Conservation (phyloP, 2,329 filamentous ascomycete species). For the Fonsecaea erecta region DNA sequence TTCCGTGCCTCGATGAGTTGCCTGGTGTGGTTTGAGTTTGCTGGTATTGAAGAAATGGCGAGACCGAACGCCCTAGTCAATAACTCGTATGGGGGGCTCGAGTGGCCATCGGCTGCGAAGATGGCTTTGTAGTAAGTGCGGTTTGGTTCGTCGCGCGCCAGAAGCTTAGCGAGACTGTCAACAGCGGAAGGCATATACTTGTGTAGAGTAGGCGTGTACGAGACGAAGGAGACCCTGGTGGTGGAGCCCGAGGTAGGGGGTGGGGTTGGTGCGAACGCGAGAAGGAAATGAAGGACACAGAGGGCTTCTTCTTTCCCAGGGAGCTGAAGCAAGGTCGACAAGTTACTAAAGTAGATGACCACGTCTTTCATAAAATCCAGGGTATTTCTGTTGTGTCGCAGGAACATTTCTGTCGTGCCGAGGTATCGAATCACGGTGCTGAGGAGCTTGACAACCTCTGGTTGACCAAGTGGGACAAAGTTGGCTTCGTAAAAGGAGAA, state of each 20-base stretch:
- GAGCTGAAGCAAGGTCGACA: constrained; percentile 78
- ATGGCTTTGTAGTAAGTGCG: constrained; percentile 80
- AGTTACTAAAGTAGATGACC: constrained; percentile 86
- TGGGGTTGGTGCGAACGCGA: constrained; percentile 85
- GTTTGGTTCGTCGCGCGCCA: constrained; percentile 93
- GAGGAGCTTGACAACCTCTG: constrained; percentile 79
- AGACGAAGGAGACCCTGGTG: constrained; percentile 72
- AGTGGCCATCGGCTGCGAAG: constrained; percentile 72
- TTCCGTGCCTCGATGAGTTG: constrained; percentile 81
- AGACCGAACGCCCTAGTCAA: constrained; percentile 86
- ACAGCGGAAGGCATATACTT: constrained; percentile 88
- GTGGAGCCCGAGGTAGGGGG: constrained; percentile 62
- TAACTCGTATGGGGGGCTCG: constrained; percentile 72
- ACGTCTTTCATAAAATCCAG: constrained; percentile 98
- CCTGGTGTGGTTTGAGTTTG: constrained; percentile 59
- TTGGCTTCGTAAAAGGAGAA: constrained; percentile 85
- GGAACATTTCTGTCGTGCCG: constrained; percentile 83
- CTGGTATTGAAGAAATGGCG: constrained; percentile 82
- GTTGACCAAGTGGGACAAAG: constrained; percentile 73
- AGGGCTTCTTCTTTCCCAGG: constrained; percentile 85
- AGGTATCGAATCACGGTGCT: constrained; percentile 83
- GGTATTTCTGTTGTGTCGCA: constrained; percentile 81
- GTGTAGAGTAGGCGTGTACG: constrained; percentile 80
- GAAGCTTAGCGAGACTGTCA: constrained; percentile 85
- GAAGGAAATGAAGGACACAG: constrained; percentile 82